Evolutionary conservation across 257 asterid genomes (phyloP).

Genomic region (Plantago major): DNA sequence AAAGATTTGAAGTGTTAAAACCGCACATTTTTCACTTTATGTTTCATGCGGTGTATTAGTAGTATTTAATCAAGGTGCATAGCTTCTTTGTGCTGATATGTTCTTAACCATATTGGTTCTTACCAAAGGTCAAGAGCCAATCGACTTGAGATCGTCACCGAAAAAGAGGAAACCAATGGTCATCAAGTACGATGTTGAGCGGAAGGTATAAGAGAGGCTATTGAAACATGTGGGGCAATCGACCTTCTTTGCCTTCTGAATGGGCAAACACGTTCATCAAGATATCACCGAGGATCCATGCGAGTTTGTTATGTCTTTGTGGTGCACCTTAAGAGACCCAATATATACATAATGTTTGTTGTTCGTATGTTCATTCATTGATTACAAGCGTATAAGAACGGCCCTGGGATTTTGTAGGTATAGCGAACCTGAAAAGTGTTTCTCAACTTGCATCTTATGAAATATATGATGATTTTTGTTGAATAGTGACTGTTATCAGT

Average conservation of each 20-base stretch:
- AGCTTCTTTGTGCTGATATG: conserved; percentile 4
- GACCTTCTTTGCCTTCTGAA: no score
- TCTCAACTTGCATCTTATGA: background rate
- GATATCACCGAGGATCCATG: no score
- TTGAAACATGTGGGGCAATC: background rate
- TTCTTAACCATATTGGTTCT: conserved; percentile 15
- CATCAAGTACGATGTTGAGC: conserved; percentile 37
- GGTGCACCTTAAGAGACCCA: conserved; percentile 11
- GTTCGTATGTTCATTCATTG: conserved; percentile 31
- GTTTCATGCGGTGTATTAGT: background rate
- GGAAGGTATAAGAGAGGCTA: conserved; percentile 29
- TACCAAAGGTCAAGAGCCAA: conserved; percentile 50
- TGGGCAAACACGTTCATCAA: no score
- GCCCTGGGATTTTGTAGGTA: background rate
- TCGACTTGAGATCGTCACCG: conserved; percentile 33
- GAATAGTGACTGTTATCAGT: background rate
- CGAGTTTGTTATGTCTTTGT: conserved; percentile 17
- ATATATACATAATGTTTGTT: conserved; percentile 6
- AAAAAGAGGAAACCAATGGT: conserved; percentile 41
- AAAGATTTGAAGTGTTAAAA: no score
- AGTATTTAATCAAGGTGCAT: background rate
- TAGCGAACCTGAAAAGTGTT: background rate
- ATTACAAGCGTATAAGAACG: background rate
- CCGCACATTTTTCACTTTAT: background rate
- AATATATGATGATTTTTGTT: background rate